Conservation (phyloP, 208 protist genomes). For the Herpetomonas samuelpessoai region DNA sequence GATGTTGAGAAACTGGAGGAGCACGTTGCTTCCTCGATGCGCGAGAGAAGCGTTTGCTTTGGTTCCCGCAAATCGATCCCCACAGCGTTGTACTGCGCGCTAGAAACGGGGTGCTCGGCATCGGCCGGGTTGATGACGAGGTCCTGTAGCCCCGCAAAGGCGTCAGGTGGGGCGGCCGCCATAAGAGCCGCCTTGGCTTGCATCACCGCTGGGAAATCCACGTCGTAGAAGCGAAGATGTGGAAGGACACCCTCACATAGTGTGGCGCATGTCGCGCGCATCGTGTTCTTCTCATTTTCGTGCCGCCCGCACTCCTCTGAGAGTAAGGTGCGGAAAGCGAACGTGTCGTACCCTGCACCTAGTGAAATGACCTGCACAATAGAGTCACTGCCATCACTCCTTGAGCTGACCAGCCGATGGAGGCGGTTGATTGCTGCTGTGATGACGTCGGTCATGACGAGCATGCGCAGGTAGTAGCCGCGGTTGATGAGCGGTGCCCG, state of each 20-base stretch:
- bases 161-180: constrained; percentile 38
- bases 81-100: constrained; percentile 52
- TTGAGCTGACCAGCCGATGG: too few relatives aligned
- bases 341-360: constrained; percentile 87
- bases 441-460: constrained; percentile 75
- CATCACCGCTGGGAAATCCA: constrained; percentile 85
- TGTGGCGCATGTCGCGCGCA: neutral
- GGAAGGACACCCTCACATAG: neutral
- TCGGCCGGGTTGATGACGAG: neutral
- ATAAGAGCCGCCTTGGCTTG: constrained; percentile 68
- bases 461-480: constrained; percentile 88
- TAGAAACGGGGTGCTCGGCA: constrained; percentile 9
- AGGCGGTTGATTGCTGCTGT: constrained; percentile 30
- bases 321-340: constrained; percentile 59
- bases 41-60: constrained; percentile 28
- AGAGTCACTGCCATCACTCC: neutral
- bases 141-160: constrained; percentile 29
- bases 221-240: constrained; percentile 66
- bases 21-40: constrained; percentile 15
- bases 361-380: constrained; percentile 81
- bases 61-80: constrained; percentile 73
- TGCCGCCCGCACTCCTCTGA: neutral
- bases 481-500: constrained; percentile 89
- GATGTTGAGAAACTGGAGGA: constrained; percentile 25
- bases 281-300: neutral